phyloP scores from a whole-genome alignment of 129 eudicot species.

The Saposhnikovia divaricata region DNA sequence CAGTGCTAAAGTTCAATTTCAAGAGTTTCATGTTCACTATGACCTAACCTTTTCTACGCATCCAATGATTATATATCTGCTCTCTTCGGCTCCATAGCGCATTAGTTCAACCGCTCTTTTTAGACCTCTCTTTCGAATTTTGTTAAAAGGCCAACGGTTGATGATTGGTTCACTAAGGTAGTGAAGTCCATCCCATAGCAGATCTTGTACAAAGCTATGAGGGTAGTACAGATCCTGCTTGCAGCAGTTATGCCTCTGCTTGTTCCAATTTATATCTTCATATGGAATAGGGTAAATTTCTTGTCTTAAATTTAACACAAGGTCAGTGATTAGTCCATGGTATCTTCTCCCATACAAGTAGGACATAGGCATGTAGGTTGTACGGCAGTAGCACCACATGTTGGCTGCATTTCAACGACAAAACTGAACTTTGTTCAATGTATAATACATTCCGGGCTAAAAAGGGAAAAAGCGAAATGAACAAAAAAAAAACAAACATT shows the following conservation, averaged over 20 bases:
- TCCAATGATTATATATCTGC: conserved; percentile 4
- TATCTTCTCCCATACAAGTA: conserved; percentile 27
- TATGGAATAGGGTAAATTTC: conserved; percentile 32
- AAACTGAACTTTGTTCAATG: too few species aligned
- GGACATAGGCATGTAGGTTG: conserved; percentile 42
- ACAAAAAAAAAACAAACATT: too few species aligned
- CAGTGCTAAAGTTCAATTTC: background rate
- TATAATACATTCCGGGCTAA: background rate
- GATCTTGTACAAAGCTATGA: conserved; percentile 31
- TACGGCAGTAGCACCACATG: conserved; percentile 37
- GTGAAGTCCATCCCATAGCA: conserved; percentile 33
- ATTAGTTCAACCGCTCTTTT: conserved; percentile 24
- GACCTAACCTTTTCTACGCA: conserved; percentile 49
- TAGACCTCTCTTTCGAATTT: conserved; percentile 29
- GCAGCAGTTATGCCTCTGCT: conserved; percentile 36
- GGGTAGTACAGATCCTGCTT: conserved; percentile 40
- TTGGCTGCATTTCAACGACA: conserved; percentile 21
- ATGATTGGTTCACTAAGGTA: conserved; percentile 31
- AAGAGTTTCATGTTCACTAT: background rate
- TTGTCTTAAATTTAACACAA: conserved; percentile 20
- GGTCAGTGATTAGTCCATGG: conserved; percentile 38
- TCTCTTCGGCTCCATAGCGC: conserved; percentile 22
- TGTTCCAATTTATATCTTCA: conserved; percentile 34
- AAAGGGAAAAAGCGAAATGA: too few species aligned
- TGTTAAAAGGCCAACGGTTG: conserved; percentile 38